phyloP scores from a whole-genome alignment of 768 basidiomycete genomes.

The Russula emetica region DNA sequence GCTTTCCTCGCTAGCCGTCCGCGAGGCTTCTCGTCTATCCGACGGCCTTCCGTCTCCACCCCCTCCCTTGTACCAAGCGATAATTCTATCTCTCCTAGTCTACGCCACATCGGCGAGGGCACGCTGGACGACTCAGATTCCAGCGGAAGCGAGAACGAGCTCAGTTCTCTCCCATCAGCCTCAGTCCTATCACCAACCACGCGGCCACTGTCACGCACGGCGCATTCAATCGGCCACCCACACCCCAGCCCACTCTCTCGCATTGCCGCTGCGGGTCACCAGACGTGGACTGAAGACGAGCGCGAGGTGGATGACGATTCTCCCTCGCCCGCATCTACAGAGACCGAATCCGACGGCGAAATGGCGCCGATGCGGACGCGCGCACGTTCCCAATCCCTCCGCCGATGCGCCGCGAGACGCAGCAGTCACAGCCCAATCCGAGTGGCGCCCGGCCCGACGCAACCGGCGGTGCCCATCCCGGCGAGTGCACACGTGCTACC shows the following conservation, averaged over 20 bases:
- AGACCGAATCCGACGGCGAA: constrained; percentile 48
- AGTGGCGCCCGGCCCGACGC: neutral
- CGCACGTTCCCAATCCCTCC: constrained; percentile 34
- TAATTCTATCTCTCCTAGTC: constrained; percentile 38
- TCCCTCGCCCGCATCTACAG: constrained; percentile 56
- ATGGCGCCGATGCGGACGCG: constrained; percentile 18
- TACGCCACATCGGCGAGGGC: constrained; percentile 69
- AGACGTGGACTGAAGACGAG: constrained; percentile 51
- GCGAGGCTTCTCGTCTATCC: constrained; percentile 35
- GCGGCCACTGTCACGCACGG: constrained; percentile 29
- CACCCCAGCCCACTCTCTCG: constrained; percentile 67
- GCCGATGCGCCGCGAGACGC: constrained; percentile 15
- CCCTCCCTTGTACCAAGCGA: constrained; percentile 37
- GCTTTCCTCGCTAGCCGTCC: constrained; percentile 27
- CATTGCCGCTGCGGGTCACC: constrained; percentile 43
- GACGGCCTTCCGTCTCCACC: constrained; percentile 43
- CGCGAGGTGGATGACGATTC: constrained; percentile 51
- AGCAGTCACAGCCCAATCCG: constrained; percentile 16
- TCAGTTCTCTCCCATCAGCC: constrained; percentile 17
- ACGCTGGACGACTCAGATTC: constrained; percentile 77
- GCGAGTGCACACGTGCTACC: constrained; percentile 32
- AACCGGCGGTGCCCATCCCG: neutral
- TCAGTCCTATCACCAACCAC: constrained; percentile 37
- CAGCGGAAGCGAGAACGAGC: constrained; percentile 36
- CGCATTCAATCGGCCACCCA: constrained; percentile 42